Base-by-base conservation (phyloP, 2,329 filamentous ascomycete species). In the Arthrobotrys iridis region DNA sequence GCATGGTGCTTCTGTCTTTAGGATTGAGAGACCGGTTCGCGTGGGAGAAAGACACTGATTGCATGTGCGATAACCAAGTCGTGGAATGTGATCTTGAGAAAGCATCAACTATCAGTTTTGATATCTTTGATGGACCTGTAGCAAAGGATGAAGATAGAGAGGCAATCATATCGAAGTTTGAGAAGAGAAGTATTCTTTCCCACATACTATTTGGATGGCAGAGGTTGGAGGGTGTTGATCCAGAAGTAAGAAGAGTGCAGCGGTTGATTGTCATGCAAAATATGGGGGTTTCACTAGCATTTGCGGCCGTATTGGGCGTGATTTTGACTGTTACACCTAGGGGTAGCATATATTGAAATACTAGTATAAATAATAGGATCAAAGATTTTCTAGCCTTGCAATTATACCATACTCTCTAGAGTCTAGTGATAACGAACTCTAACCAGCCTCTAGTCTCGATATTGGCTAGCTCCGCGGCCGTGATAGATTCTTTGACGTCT, bases 41-140 rank as follows among this genome's bases (percentile, higher is more conserved):
- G 3, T 74, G 62, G 62, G 70, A 74, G 45, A 66, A 55, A 18
- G 68, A 73, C 2, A 52, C 59, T 10, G 68, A 71, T 58, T 66
- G 50, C 15, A 33, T 58, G 33, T 35, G 30, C 30, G 59, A 62
- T 8, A 30, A 15, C 11, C 41, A 66, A 15, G 50, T 74, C 8
- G 22, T 60, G 1, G 70, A 74, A 22, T 28, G 43, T 20, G 68
- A 73, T 20, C 20, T 67, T 22, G 70, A 74, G 35, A 74, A 74
- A 28, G 60, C 70, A 4, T 74, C 70, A 7, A 74, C 45, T 0
- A 40, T 63, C 6, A 67, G 60, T 37, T 74, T 74, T 24, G 62
- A 74, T 26, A 46, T 67, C 10, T 74, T 74, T 26, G 70, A 74
- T 43, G 70, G 70, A 4, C 70, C 70, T 24, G 67, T 74, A 24